Base-by-base conservation (phyloP, 2,329 filamentous ascomycete genomes). In the Gnomoniopsis smithogilvyi region DNA sequence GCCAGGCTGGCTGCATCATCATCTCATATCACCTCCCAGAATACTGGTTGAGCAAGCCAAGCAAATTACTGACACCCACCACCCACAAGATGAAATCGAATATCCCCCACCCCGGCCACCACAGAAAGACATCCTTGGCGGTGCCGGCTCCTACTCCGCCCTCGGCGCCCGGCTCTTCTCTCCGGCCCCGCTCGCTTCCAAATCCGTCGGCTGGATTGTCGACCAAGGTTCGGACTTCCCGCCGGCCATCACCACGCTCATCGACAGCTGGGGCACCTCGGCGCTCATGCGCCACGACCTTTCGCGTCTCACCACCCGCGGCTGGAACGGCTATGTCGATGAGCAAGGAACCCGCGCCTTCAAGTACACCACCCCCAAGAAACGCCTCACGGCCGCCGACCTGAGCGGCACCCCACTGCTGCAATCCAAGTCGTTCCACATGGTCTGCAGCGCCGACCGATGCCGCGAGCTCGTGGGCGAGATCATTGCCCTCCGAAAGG, bases 151-250 rank as follows among this genome's bases (percentile, higher is more conserved):
- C 2, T 98, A 91, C 72, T 88, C 90, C 10, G 92, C 92, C 8
- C 78, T 98, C 7, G 95, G 95, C 21, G 95, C 95, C 19, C 90
- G 95, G 34, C 80, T 99, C 51, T 89, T 96, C 71, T 94, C 92
- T 4, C 90, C 91, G 2, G 76, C 80, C 34, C 80, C 86, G 3
- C 69, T 73, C 8, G 66, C 79, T 49, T 90, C 91, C 22, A 79
- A 77, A 41, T 80, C 83, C 2, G 85, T 98, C 6, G 92, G 91
- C 63, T 98, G 93, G 93, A 88, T 98, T 63, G 85, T 98, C 47
- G 94, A 99, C 73, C 84, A 87, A 67, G 95, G 95, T 33, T 88
- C 85, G 17, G 95, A 98, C 73, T 98, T 98, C 65, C 93, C 94
- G 0, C 64, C 77, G 0, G 75, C 82, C 14, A 78, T 96, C 54